A percentile compares a stretch with the other conserved stretches of the same genome.
These are phyloP conservation scores for Balansia obtecta DNA, from an alignment of 2,329 filamentous ascomycete genomes.

Conservation along the genomic window DNA sequence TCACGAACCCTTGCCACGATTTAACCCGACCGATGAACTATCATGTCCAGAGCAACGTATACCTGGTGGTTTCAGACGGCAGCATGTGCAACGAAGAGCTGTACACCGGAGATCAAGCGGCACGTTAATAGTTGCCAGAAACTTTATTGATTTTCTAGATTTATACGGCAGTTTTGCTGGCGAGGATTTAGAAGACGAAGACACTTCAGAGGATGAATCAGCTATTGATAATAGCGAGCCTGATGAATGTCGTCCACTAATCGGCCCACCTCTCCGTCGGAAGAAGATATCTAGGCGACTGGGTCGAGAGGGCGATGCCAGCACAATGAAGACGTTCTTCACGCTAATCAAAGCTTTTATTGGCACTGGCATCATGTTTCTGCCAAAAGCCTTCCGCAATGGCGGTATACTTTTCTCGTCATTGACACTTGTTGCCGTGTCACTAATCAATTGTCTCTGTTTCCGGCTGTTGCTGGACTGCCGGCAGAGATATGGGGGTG, in stretches of 20 bases:
- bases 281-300: slow-evolving; percentile 36
- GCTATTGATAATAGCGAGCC: slow-evolving; percentile 33
- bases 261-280: slow-evolving; percentile 29
- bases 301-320: slow-evolving; percentile 45
- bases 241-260: slow-evolving; percentile 46
- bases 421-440: slow-evolving; percentile 52
- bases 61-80: slow-evolving; percentile 36
- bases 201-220: slow-evolving; percentile 42
- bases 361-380: slow-evolving; percentile 70
- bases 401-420: slow-evolving; percentile 66
- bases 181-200: slow-evolving; percentile 47
- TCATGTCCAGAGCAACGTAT: slow-evolving; percentile 27
- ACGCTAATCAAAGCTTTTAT: slow-evolving; percentile 69
- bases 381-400: slow-evolving; percentile 69
- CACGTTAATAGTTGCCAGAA: slow-evolving; percentile 45
- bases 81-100: slow-evolving; percentile 24
- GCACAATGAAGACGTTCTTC: slow-evolving; percentile 63
- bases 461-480: slow-evolving; percentile 62
- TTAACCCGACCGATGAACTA: slow-evolving; percentile 18
- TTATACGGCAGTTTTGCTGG: slow-evolving; percentile 68
- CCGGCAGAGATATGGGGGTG: slow-evolving; percentile 49
- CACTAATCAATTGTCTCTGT: slow-evolving; percentile 54
- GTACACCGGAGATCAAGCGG: slow-evolving; percentile 23
- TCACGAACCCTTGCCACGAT: slow-evolving; percentile 27
- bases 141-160: slow-evolving; percentile 65